phyloP scores from a whole-genome alignment of 139 green algal species.

The Chlamydomonas applanata region DNA sequence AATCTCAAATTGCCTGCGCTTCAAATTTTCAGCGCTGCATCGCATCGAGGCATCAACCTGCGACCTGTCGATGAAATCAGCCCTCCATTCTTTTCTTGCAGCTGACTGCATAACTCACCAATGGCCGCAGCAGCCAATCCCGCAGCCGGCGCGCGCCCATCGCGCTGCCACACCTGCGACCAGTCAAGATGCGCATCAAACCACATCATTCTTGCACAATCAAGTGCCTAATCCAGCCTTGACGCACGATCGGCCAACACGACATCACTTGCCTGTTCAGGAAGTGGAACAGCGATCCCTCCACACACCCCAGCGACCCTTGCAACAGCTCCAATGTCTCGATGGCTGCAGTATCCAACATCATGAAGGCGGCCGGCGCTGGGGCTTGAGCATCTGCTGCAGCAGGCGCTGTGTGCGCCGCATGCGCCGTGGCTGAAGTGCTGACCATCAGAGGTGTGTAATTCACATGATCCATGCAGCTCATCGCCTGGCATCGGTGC shows the following conservation, averaged over 20 bases:
- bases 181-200: no score
- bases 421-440: slow-evolving; percentile 11
- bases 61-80: no score
- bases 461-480: background rate
- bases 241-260: background rate
- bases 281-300: slow-evolving; percentile 49
- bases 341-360: slow-evolving; percentile 55
- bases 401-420: slow-evolving; percentile 7
- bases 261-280: slow-evolving; percentile 38
- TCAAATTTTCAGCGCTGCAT: no score
- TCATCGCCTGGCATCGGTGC: background rate
- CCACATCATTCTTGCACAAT: no score
- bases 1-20: no score
- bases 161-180: no score
- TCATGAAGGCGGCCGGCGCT: slow-evolving; percentile 20
- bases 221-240: no score
- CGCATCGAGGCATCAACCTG: no score
- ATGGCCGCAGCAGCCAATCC: no score
- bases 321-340: slow-evolving; percentile 48
- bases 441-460: slow-evolving; percentile 17
- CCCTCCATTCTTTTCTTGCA: no score
- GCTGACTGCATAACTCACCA: no score
- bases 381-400: background rate
- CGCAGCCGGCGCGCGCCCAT: no score
- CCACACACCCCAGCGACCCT: slow-evolving; percentile 28